Conservation (phyloP, 306 rosid genomes). For the Ormosia semicastrata region DNA sequence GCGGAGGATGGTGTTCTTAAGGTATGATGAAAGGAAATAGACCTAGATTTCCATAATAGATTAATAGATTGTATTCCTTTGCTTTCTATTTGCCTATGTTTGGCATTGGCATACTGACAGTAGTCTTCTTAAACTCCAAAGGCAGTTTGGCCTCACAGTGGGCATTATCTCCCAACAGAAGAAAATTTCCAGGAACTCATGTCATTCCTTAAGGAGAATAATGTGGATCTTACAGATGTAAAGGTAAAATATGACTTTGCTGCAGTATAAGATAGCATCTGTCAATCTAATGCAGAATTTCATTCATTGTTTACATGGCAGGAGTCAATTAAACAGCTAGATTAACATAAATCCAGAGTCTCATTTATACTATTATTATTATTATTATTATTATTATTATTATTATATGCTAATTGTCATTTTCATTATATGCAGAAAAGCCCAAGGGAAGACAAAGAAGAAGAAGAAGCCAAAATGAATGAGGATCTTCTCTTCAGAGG, state of each 20-base stretch:
- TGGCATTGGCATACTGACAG: slow-evolving; percentile 16
- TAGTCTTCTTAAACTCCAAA: slow-evolving; percentile 20
- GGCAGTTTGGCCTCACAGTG: slow-evolving; percentile 97
- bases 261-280: neutral
- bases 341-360: neutral
- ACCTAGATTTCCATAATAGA: neutral
- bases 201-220: slow-evolving; percentile 58
- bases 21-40: slow-evolving; percentile 43
- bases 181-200: slow-evolving; percentile 74
- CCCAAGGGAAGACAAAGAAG: slow-evolving; percentile 59
- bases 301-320: slow-evolving; percentile 4
- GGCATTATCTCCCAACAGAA: slow-evolving; percentile 87
- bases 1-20: slow-evolving; percentile 66
- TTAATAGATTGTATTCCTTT: neutral
- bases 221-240: slow-evolving; percentile 69
- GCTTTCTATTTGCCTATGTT: neutral
- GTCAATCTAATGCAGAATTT: slow-evolving; percentile 1
- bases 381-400: neutral
- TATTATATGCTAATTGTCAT: neutral
- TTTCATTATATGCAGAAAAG: slow-evolving; percentile 49
- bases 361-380: neutral
- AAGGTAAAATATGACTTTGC: slow-evolving; percentile 46
- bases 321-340: neutral
- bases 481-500: neutral
- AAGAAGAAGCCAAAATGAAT: slow-evolving; percentile 24